These are phyloP conservation scores for Suhomyces chickasaworum DNA, from an alignment of 1,139 yeast genomes.

Conservation along the genomic window DNA sequence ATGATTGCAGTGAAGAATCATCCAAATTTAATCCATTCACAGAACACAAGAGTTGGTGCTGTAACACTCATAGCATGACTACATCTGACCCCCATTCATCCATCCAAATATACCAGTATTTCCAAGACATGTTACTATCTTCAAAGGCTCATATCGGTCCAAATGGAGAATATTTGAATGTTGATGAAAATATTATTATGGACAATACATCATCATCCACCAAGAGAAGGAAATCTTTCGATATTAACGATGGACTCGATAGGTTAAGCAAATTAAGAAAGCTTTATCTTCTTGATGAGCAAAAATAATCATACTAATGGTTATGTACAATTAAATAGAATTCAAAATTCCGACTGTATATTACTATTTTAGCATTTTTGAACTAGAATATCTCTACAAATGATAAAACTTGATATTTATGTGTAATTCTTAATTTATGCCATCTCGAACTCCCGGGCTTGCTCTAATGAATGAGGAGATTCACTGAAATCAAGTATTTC, in stretches of 20 bases:
- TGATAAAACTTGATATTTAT: too few species aligned
- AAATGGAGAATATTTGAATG: constrained; percentile 27
- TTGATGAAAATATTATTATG: constrained; percentile 20
- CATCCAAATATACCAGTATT: constrained; percentile 23
- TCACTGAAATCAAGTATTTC: constrained; percentile 83
- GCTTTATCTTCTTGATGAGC: constrained; percentile 34
- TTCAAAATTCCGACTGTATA: neutral
- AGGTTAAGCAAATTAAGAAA: constrained; percentile 38
- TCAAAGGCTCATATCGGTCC: constrained; percentile 28
- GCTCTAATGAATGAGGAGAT: constrained; percentile 27
- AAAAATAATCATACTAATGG: neutral
- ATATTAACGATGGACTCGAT: constrained; percentile 37
- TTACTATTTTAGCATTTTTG: constrained; percentile 2
- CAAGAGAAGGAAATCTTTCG: constrained; percentile 30
- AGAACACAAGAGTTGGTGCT: constrained; percentile 46
- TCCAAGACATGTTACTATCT: constrained; percentile 25
- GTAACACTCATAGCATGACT: constrained; percentile 21
- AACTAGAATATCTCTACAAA: neutral
- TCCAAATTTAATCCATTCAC: constrained; percentile 25
- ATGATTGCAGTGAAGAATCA: constrained; percentile 14
- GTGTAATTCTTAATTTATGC: neutral
- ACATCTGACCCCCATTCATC: constrained; percentile 10
- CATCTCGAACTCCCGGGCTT: constrained; percentile 6
- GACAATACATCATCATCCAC: constrained; percentile 14
- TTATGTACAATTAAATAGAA: neutral